phyloP scores from a whole-genome alignment of 306 rosid species.

The Malus asiatica region DNA sequence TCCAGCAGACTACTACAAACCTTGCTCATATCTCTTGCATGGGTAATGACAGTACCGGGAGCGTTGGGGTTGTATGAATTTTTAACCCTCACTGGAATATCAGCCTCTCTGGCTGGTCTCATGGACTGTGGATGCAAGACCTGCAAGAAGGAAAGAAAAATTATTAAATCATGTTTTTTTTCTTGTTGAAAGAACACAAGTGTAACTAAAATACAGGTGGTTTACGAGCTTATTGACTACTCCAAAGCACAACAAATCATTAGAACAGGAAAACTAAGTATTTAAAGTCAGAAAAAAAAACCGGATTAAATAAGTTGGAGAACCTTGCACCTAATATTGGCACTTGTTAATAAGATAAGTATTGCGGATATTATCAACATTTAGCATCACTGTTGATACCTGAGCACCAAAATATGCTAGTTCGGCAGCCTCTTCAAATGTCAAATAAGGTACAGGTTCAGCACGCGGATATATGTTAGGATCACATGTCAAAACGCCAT shows the following conservation, averaged over 20 bases:
- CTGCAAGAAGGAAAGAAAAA: constrained; percentile 32
- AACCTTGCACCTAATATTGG: not conserved
- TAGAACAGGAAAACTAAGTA: not conserved
- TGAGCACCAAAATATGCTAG: constrained; percentile 99
- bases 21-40: constrained; percentile 85
- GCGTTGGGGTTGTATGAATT: constrained; percentile 94
- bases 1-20: constrained; percentile 33
- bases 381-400: constrained; percentile 34
- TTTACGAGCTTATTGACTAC: not conserved
- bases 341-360: not conserved
- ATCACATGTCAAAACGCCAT: constrained; percentile 94
- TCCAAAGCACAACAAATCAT: not conserved
- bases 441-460: constrained; percentile 80
- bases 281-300: not conserved
- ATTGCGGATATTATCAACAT: not conserved
- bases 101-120: constrained; percentile 97
- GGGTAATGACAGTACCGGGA: constrained; percentile 86
- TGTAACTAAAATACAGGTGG: not conserved
- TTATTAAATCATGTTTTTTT: not conserved
- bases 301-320: not conserved
- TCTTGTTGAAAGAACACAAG: not conserved
- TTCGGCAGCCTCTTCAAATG: constrained; percentile 96
- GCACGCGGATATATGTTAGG: constrained; percentile 70
- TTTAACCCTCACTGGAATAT: constrained; percentile 94
- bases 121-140: constrained; percentile 98